phyloP scores from a whole-genome alignment of 2,329 filamentous ascomycete genomes.

The Daldinia eschscholtzii region DNA sequence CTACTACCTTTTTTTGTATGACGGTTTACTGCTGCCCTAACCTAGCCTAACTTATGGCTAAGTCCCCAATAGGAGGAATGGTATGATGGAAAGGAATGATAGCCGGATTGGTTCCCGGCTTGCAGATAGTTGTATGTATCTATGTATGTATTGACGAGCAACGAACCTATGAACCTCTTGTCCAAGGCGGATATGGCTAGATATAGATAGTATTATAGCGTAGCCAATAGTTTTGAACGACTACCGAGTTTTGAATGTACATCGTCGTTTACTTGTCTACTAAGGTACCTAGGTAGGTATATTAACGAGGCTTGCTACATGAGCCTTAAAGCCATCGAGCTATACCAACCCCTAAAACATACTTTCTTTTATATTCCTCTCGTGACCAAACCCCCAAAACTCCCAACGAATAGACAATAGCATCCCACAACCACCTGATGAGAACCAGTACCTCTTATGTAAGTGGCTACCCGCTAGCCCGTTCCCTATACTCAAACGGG shows the following conservation, averaged over 20 bases:
- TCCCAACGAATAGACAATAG: constrained; percentile 15
- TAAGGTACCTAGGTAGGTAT: neutral
- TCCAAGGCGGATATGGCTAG: constrained; percentile 17
- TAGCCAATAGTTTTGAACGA: constrained; percentile 35
- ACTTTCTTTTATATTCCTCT: neutral
- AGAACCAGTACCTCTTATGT: constrained; percentile 15
- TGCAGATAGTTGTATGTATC: constrained; percentile 14
- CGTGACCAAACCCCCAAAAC: constrained; percentile 9
- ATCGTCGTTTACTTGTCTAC: too few species aligned
- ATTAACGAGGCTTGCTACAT: neutral
- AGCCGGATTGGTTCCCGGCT: constrained; percentile 24
- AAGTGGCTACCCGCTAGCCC: constrained; percentile 25
- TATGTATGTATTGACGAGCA: constrained; percentile 16
- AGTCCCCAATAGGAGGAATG: neutral
- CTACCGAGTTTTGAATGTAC: constrained; percentile 22
- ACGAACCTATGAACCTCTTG: constrained; percentile 6
- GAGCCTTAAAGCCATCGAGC: neutral
- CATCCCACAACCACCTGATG: constrained; percentile 4
- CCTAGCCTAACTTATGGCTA: neutral
- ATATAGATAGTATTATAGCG: constrained; percentile 30
- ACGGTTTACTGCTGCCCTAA: constrained; percentile 2
- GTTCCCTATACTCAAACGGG: constrained; percentile 27
- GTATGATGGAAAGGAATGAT: constrained; percentile 6
- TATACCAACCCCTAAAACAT: neutral
- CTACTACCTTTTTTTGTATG: constrained; percentile 6